Percentiles rank a stretch among this genome's conserved stretches.
Evolutionary conservation across 2,329 filamentous ascomycete genomes (phyloP).

Genomic region (Fusarium annulatum): DNA sequence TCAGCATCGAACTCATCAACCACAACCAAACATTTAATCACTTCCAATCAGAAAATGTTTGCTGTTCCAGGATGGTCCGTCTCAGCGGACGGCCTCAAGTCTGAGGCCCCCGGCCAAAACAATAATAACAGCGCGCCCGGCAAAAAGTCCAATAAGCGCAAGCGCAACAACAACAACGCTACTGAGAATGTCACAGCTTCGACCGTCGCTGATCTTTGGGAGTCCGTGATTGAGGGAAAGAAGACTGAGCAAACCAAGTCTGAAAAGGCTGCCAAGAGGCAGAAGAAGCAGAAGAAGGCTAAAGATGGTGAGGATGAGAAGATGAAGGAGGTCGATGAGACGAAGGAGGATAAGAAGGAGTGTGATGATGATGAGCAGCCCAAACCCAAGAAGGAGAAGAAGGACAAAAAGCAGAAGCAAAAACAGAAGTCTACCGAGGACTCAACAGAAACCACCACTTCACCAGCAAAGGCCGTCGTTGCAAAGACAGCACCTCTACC

Average conservation of each 20-base stretch:
- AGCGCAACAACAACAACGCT: conserved; percentile 50
- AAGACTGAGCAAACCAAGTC: conserved; percentile 46
- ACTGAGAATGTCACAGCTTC: conserved; percentile 67
- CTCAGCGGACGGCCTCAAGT: conserved; percentile 75
- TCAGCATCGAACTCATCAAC: conserved; percentile 23
- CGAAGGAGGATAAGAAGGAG: conserved; percentile 22
- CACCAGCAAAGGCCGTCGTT: conserved; percentile 37
- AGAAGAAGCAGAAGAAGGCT: conserved; percentile 49
- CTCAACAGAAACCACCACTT: conserved; percentile 15
- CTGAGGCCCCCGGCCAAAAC: conserved; percentile 63
- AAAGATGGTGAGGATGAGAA: conserved; percentile 42
- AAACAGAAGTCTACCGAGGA: conserved; percentile 34
- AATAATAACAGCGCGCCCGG: conserved; percentile 46
- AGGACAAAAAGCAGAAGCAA: conserved; percentile 46
- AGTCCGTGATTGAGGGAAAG: conserved; percentile 80
- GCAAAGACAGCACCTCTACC: conserved; percentile 49
- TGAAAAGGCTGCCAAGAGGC: conserved; percentile 48
- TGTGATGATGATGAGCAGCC: conserved; percentile 36
- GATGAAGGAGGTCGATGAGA: conserved; percentile 38
- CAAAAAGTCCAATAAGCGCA: conserved; percentile 69
- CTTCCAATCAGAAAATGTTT: conserved; percentile 72
- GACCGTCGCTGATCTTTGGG: conserved; percentile 84
- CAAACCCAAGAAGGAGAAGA: conserved; percentile 53
- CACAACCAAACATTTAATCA: conserved; percentile 6
- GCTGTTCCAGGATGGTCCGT: conserved; percentile 94